Conservation (phyloP, 108 stramenopile species). For the Skeletonema potamos region DNA sequence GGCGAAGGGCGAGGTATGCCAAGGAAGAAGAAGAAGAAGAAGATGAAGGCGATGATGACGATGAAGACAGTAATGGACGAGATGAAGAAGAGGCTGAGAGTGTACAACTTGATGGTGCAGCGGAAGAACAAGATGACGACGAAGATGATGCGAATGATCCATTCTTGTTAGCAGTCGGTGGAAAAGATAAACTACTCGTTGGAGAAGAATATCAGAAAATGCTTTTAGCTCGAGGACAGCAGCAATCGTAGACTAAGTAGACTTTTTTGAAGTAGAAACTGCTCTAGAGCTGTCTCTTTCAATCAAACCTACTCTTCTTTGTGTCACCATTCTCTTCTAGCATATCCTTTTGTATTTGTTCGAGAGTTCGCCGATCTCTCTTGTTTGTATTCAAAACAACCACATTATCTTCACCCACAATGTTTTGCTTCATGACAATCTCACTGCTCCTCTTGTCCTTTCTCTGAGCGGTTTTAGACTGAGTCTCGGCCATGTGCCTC, state of each 20-base stretch:
- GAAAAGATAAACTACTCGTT: conserved; percentile 66
- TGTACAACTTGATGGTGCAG: conserved; percentile 1
- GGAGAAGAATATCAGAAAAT: conserved; percentile 81
- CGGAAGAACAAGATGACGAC: conserved; percentile 21
- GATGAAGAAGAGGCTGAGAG: conserved; percentile 22
- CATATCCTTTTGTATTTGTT: conserved; percentile 78
- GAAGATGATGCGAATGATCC: conserved; percentile 75
- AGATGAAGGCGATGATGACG: conserved; percentile 20
- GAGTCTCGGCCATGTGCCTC: conserved; percentile 58
- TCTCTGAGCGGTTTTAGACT: conserved; percentile 44
- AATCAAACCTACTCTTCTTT: conserved; percentile 33
- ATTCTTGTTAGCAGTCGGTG: conserved; percentile 80
- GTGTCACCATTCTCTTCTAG: conserved; percentile 9
- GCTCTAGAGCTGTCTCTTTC: not conserved
- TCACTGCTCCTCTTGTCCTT: conserved; percentile 47
- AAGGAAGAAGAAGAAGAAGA: conserved; percentile 4
- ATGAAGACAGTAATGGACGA: conserved; percentile 22
- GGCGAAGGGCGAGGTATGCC: conserved; percentile 31
- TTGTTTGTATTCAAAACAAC: conserved; percentile 74
- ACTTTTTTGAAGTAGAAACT: not conserved
- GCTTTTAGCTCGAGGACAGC: conserved; percentile 43
- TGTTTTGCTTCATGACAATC: conserved; percentile 26
- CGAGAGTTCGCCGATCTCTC: conserved; percentile 82
- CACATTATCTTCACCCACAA: conserved; percentile 46
- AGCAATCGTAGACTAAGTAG: not conserved